A percentile compares a stretch with the other conserved stretches of the same genome.
Conservation (phyloP, 106 monocot species). For the Phalaenopsis aphrodite region DNA sequence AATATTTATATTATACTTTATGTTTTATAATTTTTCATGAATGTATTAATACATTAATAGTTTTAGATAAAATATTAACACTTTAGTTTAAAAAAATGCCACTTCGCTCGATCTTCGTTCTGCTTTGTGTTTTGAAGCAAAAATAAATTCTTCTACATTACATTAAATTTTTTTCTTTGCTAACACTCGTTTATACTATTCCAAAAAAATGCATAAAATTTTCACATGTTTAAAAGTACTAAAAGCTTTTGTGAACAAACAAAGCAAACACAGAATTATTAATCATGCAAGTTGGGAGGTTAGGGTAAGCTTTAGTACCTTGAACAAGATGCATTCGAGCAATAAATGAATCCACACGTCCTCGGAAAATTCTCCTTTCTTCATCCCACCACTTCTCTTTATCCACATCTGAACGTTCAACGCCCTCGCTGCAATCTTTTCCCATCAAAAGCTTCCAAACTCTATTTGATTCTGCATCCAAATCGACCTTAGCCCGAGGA, state of each 20-base stretch:
- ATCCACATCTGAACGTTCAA: slow-evolving; percentile 18
- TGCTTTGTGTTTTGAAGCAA: too few species aligned
- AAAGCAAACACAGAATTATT: background rate
- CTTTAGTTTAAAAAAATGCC: too few species aligned
- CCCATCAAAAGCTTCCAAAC: slow-evolving; percentile 96
- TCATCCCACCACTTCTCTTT: slow-evolving; percentile 83
- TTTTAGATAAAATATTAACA: too few species aligned
- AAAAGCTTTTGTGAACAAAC: background rate
- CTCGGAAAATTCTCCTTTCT: slow-evolving; percentile 69
- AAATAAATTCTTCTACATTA: too few species aligned
- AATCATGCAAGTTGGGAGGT: background rate
- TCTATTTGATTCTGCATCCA: slow-evolving; percentile 63
- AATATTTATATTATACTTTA: too few species aligned
- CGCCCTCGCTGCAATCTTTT: slow-evolving; percentile 28
- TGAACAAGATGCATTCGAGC: slow-evolving; percentile 93
- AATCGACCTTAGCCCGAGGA: slow-evolving; percentile 55
- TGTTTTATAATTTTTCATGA: too few species aligned
- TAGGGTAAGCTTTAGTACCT: slow-evolving; percentile 38
- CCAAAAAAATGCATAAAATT: background rate
- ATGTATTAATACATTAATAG: too few species aligned
- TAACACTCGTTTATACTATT: background rate
- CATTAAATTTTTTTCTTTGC: too few species aligned
- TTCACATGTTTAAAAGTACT: background rate
- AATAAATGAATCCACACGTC: slow-evolving; percentile 80
- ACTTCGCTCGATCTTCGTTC: too few species aligned